Conservation (phyloP, 352 stramenopile species). For the Globisporangium polare region DNA sequence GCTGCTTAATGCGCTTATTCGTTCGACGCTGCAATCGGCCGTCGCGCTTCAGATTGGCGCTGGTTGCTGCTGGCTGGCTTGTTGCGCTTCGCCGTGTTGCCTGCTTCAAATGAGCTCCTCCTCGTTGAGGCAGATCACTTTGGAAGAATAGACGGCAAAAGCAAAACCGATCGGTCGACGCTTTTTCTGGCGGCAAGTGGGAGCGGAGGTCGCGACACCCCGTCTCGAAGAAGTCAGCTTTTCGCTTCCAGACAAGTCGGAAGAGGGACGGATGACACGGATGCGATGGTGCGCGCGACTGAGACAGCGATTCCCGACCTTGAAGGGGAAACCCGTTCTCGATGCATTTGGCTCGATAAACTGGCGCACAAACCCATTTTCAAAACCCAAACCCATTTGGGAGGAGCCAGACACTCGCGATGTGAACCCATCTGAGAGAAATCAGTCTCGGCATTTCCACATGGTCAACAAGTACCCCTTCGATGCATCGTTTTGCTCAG, state of each 20-base stretch:
- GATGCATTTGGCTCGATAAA: too few relatives aligned
- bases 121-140: conserved; percentile 3
- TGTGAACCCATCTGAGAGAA: conserved; percentile 16
- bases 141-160: conserved; percentile 5
- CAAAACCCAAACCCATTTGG: too few relatives aligned
- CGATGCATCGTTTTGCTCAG: conserved; percentile 1
- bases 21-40: not conserved
- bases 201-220: not conserved
- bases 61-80: not conserved
- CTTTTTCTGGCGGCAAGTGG: not conserved
- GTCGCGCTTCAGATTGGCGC: too few relatives aligned
- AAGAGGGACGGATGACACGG: not conserved
- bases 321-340: conserved; percentile 6
- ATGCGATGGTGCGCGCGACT: not conserved
- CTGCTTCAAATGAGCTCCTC: conserved; percentile 8
- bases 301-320: conserved; percentile 1
- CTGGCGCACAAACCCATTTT: too few relatives aligned
- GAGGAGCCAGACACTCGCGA: conserved; percentile 1
- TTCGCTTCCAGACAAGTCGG: too few relatives aligned
- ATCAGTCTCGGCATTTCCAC: conserved; percentile 3
- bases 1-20: not conserved
- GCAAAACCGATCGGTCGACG: conserved; percentile 2
- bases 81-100: not conserved
- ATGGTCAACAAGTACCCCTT: not conserved
- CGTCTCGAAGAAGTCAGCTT: not conserved